These are phyloP conservation scores for Skeletonema marinoi DNA, from an alignment of 108 stramenopile species.

Conservation along the genomic window DNA sequence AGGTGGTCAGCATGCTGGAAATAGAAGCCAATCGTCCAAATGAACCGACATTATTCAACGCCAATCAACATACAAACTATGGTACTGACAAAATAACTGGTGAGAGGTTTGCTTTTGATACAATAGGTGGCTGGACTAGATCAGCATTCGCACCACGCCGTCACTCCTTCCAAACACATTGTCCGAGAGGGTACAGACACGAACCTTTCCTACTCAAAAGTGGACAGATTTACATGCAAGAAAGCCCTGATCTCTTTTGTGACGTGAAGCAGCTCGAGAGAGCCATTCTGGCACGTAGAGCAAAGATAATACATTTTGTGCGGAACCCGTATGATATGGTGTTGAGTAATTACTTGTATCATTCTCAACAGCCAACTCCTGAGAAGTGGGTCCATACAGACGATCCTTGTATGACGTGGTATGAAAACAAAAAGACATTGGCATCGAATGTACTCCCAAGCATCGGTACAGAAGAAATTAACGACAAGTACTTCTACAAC, in stretches of 20 bases:
- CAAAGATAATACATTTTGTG: constrained; percentile 51
- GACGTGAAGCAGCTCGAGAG: constrained; percentile 3
- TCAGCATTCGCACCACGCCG: constrained; percentile 6
- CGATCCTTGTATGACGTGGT: constrained; percentile 26
- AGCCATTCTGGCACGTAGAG: constrained; percentile 6
- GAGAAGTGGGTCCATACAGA: constrained; percentile 43
- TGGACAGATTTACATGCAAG: constrained; percentile 27
- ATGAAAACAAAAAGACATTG: constrained; percentile 17
- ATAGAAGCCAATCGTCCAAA: background rate
- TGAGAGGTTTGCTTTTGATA: constrained; percentile 22
- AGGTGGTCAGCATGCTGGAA: constrained; percentile 15
- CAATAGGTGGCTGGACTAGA: constrained; percentile 3
- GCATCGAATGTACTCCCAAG: constrained; percentile 25
- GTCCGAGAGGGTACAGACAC: background rate
- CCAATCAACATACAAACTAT: background rate
- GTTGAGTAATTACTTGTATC: constrained; percentile 44
- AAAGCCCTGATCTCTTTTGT: constrained; percentile 39
- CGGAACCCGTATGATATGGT: constrained; percentile 50
- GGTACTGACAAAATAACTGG: constrained; percentile 17
- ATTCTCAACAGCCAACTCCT: constrained; percentile 45
- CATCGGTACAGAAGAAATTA: constrained; percentile 3
- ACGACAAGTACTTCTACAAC: constrained; percentile 5
- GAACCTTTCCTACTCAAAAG: constrained; percentile 6
- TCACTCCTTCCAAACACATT: constrained; percentile 4
- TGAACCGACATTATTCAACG: background rate